phyloP scores from a whole-genome alignment of 345 rosid species.

The Tarenaya hassleriana region DNA sequence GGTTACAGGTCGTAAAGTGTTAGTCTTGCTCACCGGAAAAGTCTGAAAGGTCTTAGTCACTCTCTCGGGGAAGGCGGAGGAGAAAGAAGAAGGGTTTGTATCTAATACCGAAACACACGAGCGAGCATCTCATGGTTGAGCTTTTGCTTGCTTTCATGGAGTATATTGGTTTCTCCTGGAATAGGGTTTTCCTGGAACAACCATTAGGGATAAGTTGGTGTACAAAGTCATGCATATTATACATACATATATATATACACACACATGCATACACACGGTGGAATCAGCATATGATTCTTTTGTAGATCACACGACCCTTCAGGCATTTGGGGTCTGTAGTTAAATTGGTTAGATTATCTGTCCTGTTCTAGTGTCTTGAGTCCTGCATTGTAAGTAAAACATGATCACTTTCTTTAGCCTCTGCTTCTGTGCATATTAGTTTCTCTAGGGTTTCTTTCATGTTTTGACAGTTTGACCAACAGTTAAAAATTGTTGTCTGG shows the following conservation, averaged over 20 bases:
- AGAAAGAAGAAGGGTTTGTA: conserved; percentile 22
- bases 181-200: neutral
- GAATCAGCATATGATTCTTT: conserved; percentile 35
- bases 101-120: conserved; percentile 15
- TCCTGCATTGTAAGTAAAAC: conserved; percentile 29
- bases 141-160: conserved; percentile 14
- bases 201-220: conserved; percentile 23
- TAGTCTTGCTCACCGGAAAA: conserved; percentile 56
- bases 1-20: conserved; percentile 67
- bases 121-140: conserved; percentile 21
- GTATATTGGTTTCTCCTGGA: conserved; percentile 9
- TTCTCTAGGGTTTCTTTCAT: conserved; percentile 16
- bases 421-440: conserved; percentile 19
- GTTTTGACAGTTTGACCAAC: conserved; percentile 12
- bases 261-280: conserved; percentile 27
- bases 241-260: conserved; percentile 16
- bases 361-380: too few relatives aligned
- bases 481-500: conserved; percentile 18
- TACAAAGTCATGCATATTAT: conserved; percentile 15
- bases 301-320: conserved; percentile 17
- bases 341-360: conserved; percentile 20
- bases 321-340: conserved; percentile 24
- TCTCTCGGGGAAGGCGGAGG: conserved; percentile 19
- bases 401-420: conserved; percentile 19
- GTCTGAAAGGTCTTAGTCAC: conserved; percentile 14